A percentile compares a stretch with the other conserved stretches of the same genome.
phyloP scores from a whole-genome alignment of 306 rosid genomes.

The Arachis stenosperma region DNA sequence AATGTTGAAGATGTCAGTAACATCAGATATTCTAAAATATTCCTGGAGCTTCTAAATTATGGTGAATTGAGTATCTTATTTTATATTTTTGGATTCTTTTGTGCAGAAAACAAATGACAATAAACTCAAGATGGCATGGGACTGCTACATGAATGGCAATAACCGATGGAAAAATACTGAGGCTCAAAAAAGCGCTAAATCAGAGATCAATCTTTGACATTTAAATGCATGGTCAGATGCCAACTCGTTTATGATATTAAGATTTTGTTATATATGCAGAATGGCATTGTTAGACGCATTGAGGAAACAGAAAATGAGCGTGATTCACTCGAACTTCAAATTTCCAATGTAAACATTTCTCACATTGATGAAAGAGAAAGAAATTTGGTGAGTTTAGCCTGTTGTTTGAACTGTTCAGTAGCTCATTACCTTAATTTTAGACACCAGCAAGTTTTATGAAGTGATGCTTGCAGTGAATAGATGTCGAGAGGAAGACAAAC shows the following conservation, averaged over 20 bases:
- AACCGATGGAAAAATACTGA: slow-evolving; percentile 59
- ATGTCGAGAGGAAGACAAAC: slow-evolving; percentile 70
- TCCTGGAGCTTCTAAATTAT: background rate
- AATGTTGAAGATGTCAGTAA: background rate
- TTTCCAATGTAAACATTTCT: slow-evolving; percentile 59
- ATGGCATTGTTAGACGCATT: slow-evolving; percentile 65
- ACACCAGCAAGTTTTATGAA: slow-evolving; percentile 17
- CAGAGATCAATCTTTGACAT: slow-evolving; percentile 64
- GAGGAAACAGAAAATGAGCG: slow-evolving; percentile 69
- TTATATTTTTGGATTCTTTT: slow-evolving; percentile 4
- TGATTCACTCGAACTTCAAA: slow-evolving; percentile 59
- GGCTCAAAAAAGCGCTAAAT: slow-evolving; percentile 68
- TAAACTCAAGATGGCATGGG: slow-evolving; percentile 71
- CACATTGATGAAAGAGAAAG: slow-evolving; percentile 80
- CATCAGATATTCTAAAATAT: slow-evolving; percentile 25
- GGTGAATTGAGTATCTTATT: background rate
- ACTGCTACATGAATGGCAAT: slow-evolving; percentile 67
- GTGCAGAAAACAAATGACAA: slow-evolving; percentile 67
- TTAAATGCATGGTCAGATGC: slow-evolving; percentile 17
- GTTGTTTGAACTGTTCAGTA: slow-evolving; percentile 36
- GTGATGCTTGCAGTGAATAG: slow-evolving; percentile 56
- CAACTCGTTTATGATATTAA: slow-evolving; percentile 27
- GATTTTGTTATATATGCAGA: slow-evolving; percentile 54
- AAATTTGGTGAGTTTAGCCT: slow-evolving; percentile 62
- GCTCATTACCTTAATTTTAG: slow-evolving; percentile 28